Base-by-base conservation (phyloP, 805 yeast species). In the Candida quercuum region DNA sequence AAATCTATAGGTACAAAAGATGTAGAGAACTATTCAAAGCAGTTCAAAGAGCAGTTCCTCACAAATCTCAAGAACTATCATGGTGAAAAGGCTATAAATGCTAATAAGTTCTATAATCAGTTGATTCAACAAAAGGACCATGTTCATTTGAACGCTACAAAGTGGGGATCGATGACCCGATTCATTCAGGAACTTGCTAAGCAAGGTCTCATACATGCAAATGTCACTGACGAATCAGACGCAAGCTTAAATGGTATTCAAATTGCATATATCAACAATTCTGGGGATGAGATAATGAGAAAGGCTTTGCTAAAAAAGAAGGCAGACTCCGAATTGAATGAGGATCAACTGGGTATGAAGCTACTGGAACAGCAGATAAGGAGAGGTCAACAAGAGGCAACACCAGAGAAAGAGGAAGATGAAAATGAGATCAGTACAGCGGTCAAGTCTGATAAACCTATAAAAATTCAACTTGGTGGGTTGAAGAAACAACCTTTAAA, bases 41-140 rank as follows among this genome's bases (percentile, higher is more conserved):
- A 68, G 45, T 86, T 93, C 51, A 67, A 76, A 41, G 48, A 54
- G 2, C 86, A 79, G 45, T 93, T 93, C 52, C 42, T 91, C 10
- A 60, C 67, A 5, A 64, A 81, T 15, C 61, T 93, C 40, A 66
- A 74, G 32, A 63, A 76, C 18, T 71, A 75, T 31, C 98, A 91
- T 57, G 96, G 96, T 5, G 85, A 86, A 36, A 88, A 87, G 57
- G 63, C 66, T 40, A 72, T 89, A 31, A 80, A 79, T 39, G 91
- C 88, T 3, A 93, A 93, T 62, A 73, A 78, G 53, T 87, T 86
- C 52, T 93, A 93, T 63, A 95, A 89, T 53, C 96, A 89, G 55
- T 82, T 82, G 53, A 91, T 93, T 40, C 71, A 74, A 42, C 86
- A 91, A 56, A 76, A 76, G 51, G 76, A 85, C 40, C 98, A 93